Conservation (phyloP, 352 stramenopile species). For the Globisporangium uncinulatum region DNA sequence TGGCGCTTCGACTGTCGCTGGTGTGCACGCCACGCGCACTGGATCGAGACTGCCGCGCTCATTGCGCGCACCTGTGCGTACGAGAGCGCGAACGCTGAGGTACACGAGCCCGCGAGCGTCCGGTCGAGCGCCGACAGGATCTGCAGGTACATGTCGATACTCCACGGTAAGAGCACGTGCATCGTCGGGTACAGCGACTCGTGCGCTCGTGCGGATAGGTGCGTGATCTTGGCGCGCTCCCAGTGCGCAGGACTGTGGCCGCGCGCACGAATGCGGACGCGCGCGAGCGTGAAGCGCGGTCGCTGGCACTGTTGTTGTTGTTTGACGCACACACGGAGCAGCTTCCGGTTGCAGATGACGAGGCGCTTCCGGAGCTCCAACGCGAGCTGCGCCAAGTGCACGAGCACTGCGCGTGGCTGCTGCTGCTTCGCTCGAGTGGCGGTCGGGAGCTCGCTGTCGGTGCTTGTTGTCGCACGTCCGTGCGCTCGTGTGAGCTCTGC, state of each 20-base stretch:
- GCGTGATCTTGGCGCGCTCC: slow-evolving; percentile 32
- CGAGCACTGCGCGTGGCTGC: slow-evolving; percentile 29
- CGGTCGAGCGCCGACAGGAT: slow-evolving; percentile 42
- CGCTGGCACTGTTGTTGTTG: slow-evolving; percentile 16
- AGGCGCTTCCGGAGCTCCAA: slow-evolving; percentile 44
- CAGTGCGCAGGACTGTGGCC: slow-evolving; percentile 35
- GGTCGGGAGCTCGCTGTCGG: slow-evolving; percentile 1
- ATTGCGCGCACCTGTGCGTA: slow-evolving; percentile 46
- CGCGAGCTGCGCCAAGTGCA: slow-evolving; percentile 44
- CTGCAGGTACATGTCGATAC: slow-evolving; percentile 74
- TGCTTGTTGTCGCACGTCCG: slow-evolving; percentile 2
- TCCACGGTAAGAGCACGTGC: slow-evolving; percentile 65
- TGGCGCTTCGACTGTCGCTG: slow-evolving; percentile 33
- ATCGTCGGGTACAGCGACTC: slow-evolving; percentile 34
- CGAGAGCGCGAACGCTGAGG: slow-evolving; percentile 38
- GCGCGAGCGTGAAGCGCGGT: slow-evolving; percentile 26
- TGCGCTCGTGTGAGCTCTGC: slow-evolving; percentile 13
- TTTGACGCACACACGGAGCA: slow-evolving; percentile 47
- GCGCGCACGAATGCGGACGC: slow-evolving; percentile 29
- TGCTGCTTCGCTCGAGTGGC: slow-evolving; percentile 4
- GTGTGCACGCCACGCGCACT: slow-evolving; percentile 46
- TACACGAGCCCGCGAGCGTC: not conserved
- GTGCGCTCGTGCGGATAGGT: not conserved
- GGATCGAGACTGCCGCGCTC: slow-evolving; percentile 42
- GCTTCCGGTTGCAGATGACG: slow-evolving; percentile 58